Base-by-base conservation (phyloP, 2,329 filamentous ascomycete genomes). In the Colletotrichum orchidophilum region DNA sequence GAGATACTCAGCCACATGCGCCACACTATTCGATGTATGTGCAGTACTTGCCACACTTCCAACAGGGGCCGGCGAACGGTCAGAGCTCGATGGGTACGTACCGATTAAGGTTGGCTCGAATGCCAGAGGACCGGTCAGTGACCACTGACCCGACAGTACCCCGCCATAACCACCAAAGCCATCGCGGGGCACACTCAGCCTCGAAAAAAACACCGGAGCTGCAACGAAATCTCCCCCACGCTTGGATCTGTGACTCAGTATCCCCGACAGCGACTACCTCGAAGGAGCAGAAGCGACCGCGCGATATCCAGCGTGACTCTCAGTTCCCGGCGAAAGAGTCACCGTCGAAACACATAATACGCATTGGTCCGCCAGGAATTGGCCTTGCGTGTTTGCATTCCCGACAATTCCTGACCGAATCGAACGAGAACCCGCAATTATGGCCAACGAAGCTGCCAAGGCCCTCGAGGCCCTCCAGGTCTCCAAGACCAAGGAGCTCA, bases 401-500 rank as follows among this genome's bases (percentile, higher is more conserved):
- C 39, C 18, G 63, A 31, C 53, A 59, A 53, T 53, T 54, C 60
- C 46, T 59, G 39, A 66, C 49, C 24, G 21, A 15, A 21, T 60
- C 62, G 29, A 46, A 52, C 62, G 66, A 35, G 33, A 55, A 53
- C 31, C 58, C 58, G 68, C 66, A 78, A 83, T 76, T 76, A 87
- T 87, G 86, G 84, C 85, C 78, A 75, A 77, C 80, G 73, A 78
- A 77, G 80, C 82, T 67, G 78, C 83, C 75, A 81, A 87, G 78
- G 85, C 85, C 78, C 82, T 88, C 80, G 86, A 87, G 79, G 81
- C 79, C 73, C 81, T 87, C 69, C 81, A 83, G 70, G 82, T 88
- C 75, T 89, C 87, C 79, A 89, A 89, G 79, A 89, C 87, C 68
- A 90, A 90, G 80, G 87, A 90, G 81, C 82, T 90, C 77, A 90